Conservation (phyloP, 2,329 filamentous ascomycete genomes). For the Curvularia eragrostidis region DNA sequence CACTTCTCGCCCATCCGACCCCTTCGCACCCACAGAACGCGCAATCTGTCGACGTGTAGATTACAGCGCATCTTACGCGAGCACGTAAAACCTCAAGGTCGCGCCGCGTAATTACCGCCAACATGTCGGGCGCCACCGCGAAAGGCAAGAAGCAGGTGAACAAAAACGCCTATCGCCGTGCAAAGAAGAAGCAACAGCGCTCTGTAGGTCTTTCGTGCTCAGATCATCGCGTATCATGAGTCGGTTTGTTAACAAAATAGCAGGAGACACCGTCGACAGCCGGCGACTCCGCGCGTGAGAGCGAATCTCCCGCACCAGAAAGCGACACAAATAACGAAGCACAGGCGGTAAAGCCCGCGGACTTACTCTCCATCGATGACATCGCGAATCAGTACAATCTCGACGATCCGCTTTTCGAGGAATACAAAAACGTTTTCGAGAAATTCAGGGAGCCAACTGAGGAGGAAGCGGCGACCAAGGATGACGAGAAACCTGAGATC, state of each 20-base stretch:
- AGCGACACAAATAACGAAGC: slow-evolving; percentile 45
- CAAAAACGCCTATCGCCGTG: slow-evolving; percentile 92
- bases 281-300: slow-evolving; percentile 44
- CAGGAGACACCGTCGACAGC: slow-evolving; percentile 48
- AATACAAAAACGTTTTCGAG: slow-evolving; percentile 82
- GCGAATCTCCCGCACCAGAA: slow-evolving; percentile 48
- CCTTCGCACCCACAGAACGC: slow-evolving; percentile 6
- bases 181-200: slow-evolving; percentile 93
- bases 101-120: slow-evolving; percentile 22
- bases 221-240: not conserved
- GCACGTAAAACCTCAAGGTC: slow-evolving; percentile 1
- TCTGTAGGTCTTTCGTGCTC: slow-evolving; percentile 51
- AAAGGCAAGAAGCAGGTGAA: slow-evolving; percentile 69
- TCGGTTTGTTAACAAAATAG: slow-evolving; percentile 25
- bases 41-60: not conserved
- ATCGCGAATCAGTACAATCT: slow-evolving; percentile 61
- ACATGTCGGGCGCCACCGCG: slow-evolving; percentile 39
- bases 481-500: slow-evolving; percentile 78
- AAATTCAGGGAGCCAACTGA: slow-evolving; percentile 69
- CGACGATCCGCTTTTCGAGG: slow-evolving; percentile 79
- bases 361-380: slow-evolving; percentile 39
- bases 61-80: not conserved
- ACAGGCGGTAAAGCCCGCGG: slow-evolving; percentile 56
- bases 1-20: slow-evolving; percentile 3
- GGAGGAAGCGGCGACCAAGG: slow-evolving; percentile 62